Evolutionary conservation across 768 basidiomycete genomes (phyloP), one percentile per base, ranked within the genome.

Genomic region (Tylopilus sp.): DNA sequence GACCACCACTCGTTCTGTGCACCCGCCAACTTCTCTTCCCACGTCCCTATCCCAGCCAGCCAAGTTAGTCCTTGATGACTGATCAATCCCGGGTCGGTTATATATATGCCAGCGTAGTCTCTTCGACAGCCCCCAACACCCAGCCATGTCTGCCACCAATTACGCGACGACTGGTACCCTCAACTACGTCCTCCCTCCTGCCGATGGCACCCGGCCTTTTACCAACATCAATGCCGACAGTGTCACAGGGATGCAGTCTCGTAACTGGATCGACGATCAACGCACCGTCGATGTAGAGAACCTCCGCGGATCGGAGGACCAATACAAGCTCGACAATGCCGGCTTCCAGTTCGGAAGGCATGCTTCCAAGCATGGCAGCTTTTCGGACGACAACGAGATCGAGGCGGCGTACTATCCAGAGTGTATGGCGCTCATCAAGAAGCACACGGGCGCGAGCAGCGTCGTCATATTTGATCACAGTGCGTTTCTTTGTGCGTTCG

Each of bases 381-480:
- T 78, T 57, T 40, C 53, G 2, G 60, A 72, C 30, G 69, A 73
- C 10, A 58, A 63, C 13, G 72, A 65, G 47, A 70, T 77, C 47
- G 53, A 69, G 46, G 45, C 47, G 26, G 67, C 67, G 30, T 77
- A 78, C 51, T 76, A 75, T 47, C 62, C 67, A 0, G 76, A 78
- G 58, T 69, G 67, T 43, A 40, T 56, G 23, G 69, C 69, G 48
- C 57, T 75, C 18, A 55, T 75, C 35, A 75, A 75, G 63, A 59
- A 64, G 35, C 39, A 67, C 31, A 74, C 73, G 1, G 72, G 71
- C 13, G 76, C 73, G n/a, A 68, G 55, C 43, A 64, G 60, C 17
- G 64, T 65, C 30, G 68, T 75, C 40, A 58, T 76, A 25, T 77
- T 77, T 52, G 75, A 76, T 47, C 72, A 75, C 44, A 76, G 73